Evolutionary conservation across 441 rosid genomes (phyloP).

Genomic region (Dalechampia spathulata): DNA sequence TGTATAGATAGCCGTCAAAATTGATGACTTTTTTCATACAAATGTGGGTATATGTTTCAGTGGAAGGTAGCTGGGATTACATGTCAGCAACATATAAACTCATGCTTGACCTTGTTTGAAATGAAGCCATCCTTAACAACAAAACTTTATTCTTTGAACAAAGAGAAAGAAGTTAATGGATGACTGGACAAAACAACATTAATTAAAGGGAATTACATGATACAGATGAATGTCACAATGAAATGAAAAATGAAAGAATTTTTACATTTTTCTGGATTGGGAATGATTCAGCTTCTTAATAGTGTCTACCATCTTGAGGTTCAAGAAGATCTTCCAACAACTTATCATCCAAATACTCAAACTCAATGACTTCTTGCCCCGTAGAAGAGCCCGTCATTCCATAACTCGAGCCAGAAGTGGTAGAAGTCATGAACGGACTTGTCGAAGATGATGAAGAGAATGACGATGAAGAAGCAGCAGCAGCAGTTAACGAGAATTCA

Average conservation of each 20-base stretch:
- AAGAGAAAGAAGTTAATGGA: too few relatives aligned
- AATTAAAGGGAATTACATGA: not conserved
- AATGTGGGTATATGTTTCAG: too few relatives aligned
- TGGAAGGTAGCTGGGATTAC: too few relatives aligned
- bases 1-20: too few relatives aligned
- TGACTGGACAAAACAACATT: not conserved
- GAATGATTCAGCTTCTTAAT: not conserved
- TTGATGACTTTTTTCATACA: too few relatives aligned
- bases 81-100: too few relatives aligned
- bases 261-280: not conserved
- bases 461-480: constrained; percentile 21
- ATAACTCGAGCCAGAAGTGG: not conserved
- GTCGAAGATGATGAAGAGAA: constrained; percentile 15
- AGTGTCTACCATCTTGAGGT: constrained; percentile 1
- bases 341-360: constrained; percentile 63
- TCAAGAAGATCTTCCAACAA: constrained; percentile 71
- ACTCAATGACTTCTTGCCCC: constrained; percentile 47
- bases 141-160: too few relatives aligned
- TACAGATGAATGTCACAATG: not conserved
- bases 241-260: constrained; percentile 8
- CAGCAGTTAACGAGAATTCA: not conserved
- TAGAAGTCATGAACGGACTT: not conserved
- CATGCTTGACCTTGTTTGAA: too few relatives aligned
- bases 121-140: too few relatives aligned
- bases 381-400: constrained; percentile 6